phyloP scores from a whole-genome alignment of 805 yeast species.

The Sugiyamaella qingdaonensis region DNA sequence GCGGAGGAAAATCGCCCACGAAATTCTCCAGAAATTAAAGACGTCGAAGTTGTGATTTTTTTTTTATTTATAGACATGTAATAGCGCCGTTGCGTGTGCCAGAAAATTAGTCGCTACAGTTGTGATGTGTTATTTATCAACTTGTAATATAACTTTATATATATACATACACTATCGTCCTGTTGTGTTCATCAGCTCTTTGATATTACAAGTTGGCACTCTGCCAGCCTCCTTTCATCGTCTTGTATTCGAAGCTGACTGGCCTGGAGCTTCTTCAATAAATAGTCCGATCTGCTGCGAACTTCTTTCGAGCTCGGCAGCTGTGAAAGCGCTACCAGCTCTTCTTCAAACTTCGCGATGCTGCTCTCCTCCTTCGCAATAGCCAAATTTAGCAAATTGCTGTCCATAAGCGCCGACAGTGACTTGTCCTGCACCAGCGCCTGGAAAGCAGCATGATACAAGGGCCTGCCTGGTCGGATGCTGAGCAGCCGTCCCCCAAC shows the following conservation, averaged over 20 bases:
- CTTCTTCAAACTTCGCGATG: conserved; percentile 65
- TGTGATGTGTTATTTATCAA: too few species aligned
- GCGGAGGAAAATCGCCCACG: conserved; percentile 66
- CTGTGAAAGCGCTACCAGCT: conserved; percentile 54
- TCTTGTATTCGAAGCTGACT: conserved; percentile 50
- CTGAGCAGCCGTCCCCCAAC: conserved; percentile 69
- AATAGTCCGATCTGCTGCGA: conserved; percentile 58
- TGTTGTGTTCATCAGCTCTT: background rate
- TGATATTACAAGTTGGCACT: conserved; percentile 21
- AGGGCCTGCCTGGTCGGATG: conserved; percentile 77
- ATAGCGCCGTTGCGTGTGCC: too few species aligned
- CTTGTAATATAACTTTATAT: background rate
- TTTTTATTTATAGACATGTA: background rate
- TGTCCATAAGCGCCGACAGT: conserved; percentile 58
- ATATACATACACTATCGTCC: background rate
- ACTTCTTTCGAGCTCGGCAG: conserved; percentile 49
- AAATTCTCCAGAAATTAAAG: conserved; percentile 34
- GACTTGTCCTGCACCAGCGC: conserved; percentile 55
- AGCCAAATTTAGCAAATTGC: conserved; percentile 51
- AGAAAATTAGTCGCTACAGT: too few species aligned
- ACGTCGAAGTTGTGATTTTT: conserved; percentile 2
- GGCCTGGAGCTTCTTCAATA: conserved; percentile 60
- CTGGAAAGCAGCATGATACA: conserved; percentile 74
- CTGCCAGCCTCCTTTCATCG: conserved; percentile 39
- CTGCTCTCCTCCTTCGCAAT: conserved; percentile 58